Evolutionary conservation across 371 early-diverging fungal species (phyloP).

Genomic region (Lichtheimia corymbifera): DNA sequence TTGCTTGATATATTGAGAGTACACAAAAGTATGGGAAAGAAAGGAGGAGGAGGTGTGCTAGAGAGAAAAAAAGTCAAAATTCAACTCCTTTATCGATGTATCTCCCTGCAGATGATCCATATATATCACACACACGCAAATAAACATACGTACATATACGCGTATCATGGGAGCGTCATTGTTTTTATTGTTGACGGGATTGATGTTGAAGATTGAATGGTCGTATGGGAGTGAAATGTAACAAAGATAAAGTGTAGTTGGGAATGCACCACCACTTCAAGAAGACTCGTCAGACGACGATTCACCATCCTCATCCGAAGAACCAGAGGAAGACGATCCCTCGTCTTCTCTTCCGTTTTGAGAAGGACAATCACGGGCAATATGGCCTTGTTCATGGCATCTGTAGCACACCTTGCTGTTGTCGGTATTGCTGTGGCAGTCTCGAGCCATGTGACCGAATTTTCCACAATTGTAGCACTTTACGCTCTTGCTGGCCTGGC

Average conservation of each 20-base stretch:
- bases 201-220: too few relatives aligned
- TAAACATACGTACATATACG: too few relatives aligned
- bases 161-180: too few relatives aligned
- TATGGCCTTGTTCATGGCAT: slow-evolving; percentile 41
- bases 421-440: slow-evolving; percentile 32
- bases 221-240: not conserved
- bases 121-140: too few relatives aligned
- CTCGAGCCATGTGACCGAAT: slow-evolving; percentile 62
- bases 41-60: not conserved
- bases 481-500: slow-evolving; percentile 57
- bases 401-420: slow-evolving; percentile 39
- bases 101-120: too few relatives aligned
- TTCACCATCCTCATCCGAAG: not conserved
- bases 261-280: not conserved
- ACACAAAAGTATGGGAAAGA: not conserved
- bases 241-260: not conserved
- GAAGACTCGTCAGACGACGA: slow-evolving; percentile 6
- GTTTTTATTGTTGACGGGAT: too few relatives aligned
- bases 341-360: too few relatives aligned
- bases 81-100: too few relatives aligned
- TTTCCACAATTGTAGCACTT: slow-evolving; percentile 63
- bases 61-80: not conserved
- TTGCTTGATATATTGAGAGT: not conserved
- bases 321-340: too few relatives aligned
- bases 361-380: slow-evolving; percentile 34